Percentiles rank a stretch among this genome's conserved stretches.
Conservation (phyloP, 2,329 filamentous ascomycete species). For the Fusarium sulawesiense region DNA sequence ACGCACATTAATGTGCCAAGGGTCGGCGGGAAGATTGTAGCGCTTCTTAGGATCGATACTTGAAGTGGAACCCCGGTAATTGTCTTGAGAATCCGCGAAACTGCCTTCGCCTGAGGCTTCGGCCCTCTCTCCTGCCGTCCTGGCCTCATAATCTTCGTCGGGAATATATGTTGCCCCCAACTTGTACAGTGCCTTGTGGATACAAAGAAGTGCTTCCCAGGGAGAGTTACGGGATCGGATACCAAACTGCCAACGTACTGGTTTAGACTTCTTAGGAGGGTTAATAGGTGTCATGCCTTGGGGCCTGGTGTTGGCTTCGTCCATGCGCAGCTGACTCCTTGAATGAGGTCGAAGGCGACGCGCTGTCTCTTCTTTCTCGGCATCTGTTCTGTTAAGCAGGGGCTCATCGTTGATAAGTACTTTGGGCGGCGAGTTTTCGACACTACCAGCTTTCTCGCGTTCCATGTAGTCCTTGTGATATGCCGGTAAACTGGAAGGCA, state of each 20-base stretch:
- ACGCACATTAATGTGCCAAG: slow-evolving; percentile 92
- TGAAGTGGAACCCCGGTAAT: slow-evolving; percentile 52
- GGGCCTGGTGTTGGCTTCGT: slow-evolving; percentile 70
- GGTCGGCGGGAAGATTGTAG: slow-evolving; percentile 90
- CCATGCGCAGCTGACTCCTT: slow-evolving; percentile 74
- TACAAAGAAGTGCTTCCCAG: slow-evolving; percentile 92
- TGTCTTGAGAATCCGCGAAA: slow-evolving; percentile 55
- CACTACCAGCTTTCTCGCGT: slow-evolving; percentile 67
- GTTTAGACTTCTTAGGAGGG: slow-evolving; percentile 77
- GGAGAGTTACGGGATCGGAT: slow-evolving; percentile 95
- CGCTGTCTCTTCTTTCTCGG: slow-evolving; percentile 84
- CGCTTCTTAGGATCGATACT: slow-evolving; percentile 67
- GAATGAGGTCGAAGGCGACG: slow-evolving; percentile 88
- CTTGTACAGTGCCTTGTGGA: slow-evolving; percentile 90
- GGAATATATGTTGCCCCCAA: slow-evolving; percentile 90
- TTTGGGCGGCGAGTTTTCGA: slow-evolving; percentile 56
- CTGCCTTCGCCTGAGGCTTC: slow-evolving; percentile 53
- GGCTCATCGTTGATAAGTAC: slow-evolving; percentile 61
- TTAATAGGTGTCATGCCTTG: slow-evolving; percentile 72
- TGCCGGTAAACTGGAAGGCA: slow-evolving; percentile 89
- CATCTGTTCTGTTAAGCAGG: slow-evolving; percentile 66
- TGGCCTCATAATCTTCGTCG: slow-evolving; percentile 68
- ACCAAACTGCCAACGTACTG: slow-evolving; percentile 96
- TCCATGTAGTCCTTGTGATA: slow-evolving; percentile 94
- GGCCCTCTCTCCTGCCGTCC: slow-evolving; percentile 57